Conservation (phyloP, 208 protist genomes). For the Acanthamoeba rhysodes region DNA sequence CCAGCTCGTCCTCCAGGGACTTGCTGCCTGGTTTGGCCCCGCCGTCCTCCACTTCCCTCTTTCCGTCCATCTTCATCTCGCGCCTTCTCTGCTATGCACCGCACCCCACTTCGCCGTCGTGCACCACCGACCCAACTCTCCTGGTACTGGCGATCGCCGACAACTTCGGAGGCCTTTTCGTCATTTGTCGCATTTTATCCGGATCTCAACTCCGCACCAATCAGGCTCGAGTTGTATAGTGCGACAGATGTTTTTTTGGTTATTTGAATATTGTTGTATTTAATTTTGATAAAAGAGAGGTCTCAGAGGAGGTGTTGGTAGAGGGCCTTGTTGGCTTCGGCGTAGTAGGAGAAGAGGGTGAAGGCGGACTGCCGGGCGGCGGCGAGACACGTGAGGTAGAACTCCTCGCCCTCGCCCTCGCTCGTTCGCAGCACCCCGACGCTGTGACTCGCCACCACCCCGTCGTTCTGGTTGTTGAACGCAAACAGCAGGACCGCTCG, state of each 20-base stretch:
- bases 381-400: conserved; percentile 34
- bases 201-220: not conserved
- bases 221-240: not conserved
- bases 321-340: conserved; percentile 43
- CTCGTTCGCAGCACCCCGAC: conserved; percentile 51
- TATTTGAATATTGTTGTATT: no score
- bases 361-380: not conserved
- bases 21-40: not conserved
- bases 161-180: no score
- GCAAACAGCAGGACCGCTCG: conserved; percentile 44
- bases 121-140: no score
- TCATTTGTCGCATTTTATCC: no score
- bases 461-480: conserved; percentile 67
- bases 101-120: no score
- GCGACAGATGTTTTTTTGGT: no score
- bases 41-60: not conserved
- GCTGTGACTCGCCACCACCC: conserved; percentile 60
- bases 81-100: no score
- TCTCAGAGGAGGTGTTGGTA: conserved; percentile 28
- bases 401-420: conserved; percentile 59
- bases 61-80: not conserved
- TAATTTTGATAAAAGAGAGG: no score
- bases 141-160: no score
- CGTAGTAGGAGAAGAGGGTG: conserved; percentile 52
- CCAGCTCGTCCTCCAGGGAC: conserved; percentile 38